Conservation (phyloP, 2,329 filamentous ascomycete species). For the Colletotrichum abscissum region DNA sequence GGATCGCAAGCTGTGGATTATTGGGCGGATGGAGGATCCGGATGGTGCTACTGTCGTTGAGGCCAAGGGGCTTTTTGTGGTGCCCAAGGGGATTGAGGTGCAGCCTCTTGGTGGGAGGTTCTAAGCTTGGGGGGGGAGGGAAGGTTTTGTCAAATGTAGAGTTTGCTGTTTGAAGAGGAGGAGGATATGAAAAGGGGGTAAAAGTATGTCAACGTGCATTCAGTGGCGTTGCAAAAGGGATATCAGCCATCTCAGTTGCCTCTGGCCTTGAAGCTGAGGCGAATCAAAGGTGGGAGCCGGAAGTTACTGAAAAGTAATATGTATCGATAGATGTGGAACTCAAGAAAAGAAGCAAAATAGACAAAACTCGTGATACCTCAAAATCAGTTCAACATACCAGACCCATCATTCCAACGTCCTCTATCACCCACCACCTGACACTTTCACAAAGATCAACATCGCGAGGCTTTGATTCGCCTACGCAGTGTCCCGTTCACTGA, state of each 20-base stretch:
- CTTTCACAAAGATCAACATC: background rate
- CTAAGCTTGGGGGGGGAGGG: background rate
- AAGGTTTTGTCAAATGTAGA: no score
- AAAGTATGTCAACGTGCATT: background rate
- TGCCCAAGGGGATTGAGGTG: slow-evolving; percentile 28
- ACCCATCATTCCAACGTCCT: no score
- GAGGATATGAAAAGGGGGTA: background rate
- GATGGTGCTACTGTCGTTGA: slow-evolving; percentile 14
- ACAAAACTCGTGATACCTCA: background rate
- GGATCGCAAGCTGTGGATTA: slow-evolving; percentile 33
- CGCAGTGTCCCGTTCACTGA: no score
- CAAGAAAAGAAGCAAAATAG: background rate
- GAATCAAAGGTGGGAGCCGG: background rate
- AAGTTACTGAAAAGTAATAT: background rate
- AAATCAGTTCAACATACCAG: background rate
- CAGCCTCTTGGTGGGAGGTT: slow-evolving; percentile 27
- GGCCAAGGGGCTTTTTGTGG: slow-evolving; percentile 33
- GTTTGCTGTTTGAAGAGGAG: background rate
- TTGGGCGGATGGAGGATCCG: slow-evolving; percentile 25
- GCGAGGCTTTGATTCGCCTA: no score
- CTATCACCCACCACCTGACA: no score
- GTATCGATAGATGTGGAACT: background rate
- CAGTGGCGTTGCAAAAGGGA: background rate
- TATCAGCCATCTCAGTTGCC: background rate
- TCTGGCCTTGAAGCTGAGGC: background rate